These are phyloP conservation scores for Scheffersomyces lignosus DNA, from an alignment of 805 yeast genomes.

Conservation along the genomic window DNA sequence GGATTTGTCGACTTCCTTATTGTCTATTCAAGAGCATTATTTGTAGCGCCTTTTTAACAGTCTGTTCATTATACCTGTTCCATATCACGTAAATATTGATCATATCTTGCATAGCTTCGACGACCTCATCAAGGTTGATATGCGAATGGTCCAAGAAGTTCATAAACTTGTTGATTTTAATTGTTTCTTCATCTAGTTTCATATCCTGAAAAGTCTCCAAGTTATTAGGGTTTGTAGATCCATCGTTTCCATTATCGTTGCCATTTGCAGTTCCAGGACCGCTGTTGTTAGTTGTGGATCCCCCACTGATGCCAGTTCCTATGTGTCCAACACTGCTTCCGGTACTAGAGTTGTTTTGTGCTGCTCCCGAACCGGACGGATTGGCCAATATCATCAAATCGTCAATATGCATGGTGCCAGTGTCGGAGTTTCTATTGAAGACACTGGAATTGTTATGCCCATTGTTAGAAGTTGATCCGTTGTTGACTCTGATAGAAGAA, in stretches of 20 bases:
- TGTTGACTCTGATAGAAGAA: conserved; percentile 17
- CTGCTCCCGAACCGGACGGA: not conserved
- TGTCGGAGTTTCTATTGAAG: conserved; percentile 1
- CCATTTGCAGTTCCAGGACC: conserved; percentile 2
- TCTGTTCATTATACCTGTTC: conserved; percentile 78
- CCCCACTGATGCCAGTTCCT: not conserved
- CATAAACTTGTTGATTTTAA: conserved; percentile 56
- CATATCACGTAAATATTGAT: conserved; percentile 79
- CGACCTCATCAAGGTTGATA: conserved; percentile 72
- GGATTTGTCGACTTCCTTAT: too few species aligned
- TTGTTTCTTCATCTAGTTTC: conserved; percentile 36
- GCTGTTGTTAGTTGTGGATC: conserved; percentile 1
- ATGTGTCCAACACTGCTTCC: conserved; percentile 1
- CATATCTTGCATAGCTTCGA: conserved; percentile 82
- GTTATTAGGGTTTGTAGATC: not conserved
- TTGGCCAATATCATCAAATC: conserved; percentile 32
- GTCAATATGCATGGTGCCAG: conserved; percentile 31
- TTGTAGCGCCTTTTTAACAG: conserved; percentile 51
- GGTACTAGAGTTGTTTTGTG: not conserved
- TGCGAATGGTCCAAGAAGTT: conserved; percentile 73
- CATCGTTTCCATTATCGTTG: conserved; percentile 3
- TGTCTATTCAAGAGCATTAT: conserved; percentile 35
- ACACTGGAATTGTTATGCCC: conserved; percentile 6
- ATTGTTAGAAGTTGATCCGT: conserved; percentile 8
- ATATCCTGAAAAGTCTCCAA: conserved; percentile 21